phyloP scores from a whole-genome alignment of 1,284 basidiomycete species.

The Chalciporus sp. region DNA sequence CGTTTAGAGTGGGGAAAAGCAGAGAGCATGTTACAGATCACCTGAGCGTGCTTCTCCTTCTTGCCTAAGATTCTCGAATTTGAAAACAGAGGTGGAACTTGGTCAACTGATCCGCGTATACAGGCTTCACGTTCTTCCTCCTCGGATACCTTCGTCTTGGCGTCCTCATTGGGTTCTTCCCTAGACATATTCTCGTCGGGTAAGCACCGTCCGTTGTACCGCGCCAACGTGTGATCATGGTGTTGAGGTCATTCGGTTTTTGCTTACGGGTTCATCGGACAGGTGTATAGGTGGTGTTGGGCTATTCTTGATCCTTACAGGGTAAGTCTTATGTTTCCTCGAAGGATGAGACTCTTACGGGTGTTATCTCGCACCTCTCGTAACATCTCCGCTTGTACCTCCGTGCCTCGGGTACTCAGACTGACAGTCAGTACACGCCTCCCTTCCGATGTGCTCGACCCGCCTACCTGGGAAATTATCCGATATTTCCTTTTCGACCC shows the following conservation, averaged over 20 bases:
- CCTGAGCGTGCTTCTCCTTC: neutral
- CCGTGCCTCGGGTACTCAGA: constrained; percentile 37
- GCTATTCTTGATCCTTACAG: constrained; percentile 88
- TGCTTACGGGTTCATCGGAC: neutral
- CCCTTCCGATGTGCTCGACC: constrained; percentile 75
- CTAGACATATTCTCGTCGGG: constrained; percentile 93
- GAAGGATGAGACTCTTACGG: neutral
- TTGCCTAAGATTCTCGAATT: constrained; percentile 11
- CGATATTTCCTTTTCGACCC: constrained; percentile 59
- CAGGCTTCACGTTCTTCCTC: constrained; percentile 82
- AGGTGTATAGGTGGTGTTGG: constrained; percentile 97
- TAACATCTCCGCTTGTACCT: neutral
- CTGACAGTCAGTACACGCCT: constrained; percentile 85
- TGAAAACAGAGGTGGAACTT: constrained; percentile 10
- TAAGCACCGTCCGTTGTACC: constrained; percentile 36
- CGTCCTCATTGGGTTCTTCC: constrained; percentile 92
- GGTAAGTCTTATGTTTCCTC: constrained; percentile 46
- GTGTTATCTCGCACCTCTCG: neutral
- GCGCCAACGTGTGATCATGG: neutral
- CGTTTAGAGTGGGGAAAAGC: neutral
- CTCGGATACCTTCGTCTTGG: constrained; percentile 88
- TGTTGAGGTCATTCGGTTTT: neutral
- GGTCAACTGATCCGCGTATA: constrained; percentile 9
- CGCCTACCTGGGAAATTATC: constrained; percentile 67
- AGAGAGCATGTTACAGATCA: neutral